phyloP scores from a whole-genome alignment of 1,139 yeast genomes.

The Suhomyces bokatorum region DNA sequence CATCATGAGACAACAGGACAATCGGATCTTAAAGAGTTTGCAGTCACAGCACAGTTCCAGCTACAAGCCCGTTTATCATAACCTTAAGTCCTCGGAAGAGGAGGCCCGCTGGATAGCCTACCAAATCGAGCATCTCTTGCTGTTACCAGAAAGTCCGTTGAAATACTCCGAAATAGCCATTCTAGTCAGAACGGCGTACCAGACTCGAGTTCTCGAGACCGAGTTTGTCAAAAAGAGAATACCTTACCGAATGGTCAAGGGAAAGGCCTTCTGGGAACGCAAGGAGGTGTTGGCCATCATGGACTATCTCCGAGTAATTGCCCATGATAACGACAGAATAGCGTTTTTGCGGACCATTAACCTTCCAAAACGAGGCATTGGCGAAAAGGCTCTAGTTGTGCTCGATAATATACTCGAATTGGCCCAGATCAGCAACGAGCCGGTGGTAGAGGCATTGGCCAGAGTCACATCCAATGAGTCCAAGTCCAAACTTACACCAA shows the following conservation, averaged over 20 bases:
- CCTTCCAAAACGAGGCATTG: constrained; percentile 71
- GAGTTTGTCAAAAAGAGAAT: constrained; percentile 54
- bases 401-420: constrained; percentile 27
- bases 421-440: constrained; percentile 5
- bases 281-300: constrained; percentile 64
- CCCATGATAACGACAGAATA: constrained; percentile 56
- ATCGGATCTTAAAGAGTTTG: constrained; percentile 45
- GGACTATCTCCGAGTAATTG: constrained; percentile 62
- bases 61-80: constrained; percentile 50
- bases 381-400: constrained; percentile 51
- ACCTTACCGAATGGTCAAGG: constrained; percentile 69
- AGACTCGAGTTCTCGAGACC: constrained; percentile 61
- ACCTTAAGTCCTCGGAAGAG: constrained; percentile 37
- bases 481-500: constrained; percentile 15
- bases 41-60: constrained; percentile 44
- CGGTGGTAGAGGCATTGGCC: constrained; percentile 3
- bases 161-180: constrained; percentile 64
- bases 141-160: constrained; percentile 39
- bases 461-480: not conserved
- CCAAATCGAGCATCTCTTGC: constrained; percentile 50
- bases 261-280: constrained; percentile 78
- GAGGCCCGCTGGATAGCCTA: constrained; percentile 63
- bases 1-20: constrained; percentile 62
- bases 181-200: constrained; percentile 62
- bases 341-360: constrained; percentile 61